Percentiles rank a stretch among this genome's conserved stretches.
Evolutionary conservation across 164 flowering plant species (phyloP).

Genomic region (Piper longum): DNA sequence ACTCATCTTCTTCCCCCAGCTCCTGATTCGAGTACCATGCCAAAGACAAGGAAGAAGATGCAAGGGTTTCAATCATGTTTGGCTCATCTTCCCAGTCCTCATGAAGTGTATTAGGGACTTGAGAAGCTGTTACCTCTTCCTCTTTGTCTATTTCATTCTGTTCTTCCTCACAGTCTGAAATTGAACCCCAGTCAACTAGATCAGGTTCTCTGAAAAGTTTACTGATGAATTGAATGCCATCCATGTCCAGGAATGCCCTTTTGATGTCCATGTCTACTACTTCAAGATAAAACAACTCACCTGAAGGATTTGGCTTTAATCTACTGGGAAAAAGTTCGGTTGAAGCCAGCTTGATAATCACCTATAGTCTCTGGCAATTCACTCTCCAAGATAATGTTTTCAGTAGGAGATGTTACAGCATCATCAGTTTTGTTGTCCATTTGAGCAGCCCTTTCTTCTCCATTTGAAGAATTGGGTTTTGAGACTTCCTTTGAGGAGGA

Average conservation of each 20-base stretch:
- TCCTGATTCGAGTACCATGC: not conserved
- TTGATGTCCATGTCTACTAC: too few species aligned
- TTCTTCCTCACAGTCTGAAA: not conserved
- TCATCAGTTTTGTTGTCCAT: not conserved
- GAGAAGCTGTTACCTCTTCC: not conserved
- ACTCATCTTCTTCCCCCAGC: not conserved
- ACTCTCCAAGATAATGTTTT: not conserved
- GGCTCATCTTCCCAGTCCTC: conserved; percentile 2
- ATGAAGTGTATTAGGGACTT: conserved; percentile 1
- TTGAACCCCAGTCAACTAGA: too few species aligned
- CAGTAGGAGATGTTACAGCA: not conserved
- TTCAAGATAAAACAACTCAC: too few species aligned
- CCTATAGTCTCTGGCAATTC: not conserved
- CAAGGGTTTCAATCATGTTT: not conserved
- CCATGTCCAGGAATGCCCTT: too few species aligned
- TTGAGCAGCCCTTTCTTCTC: not conserved
- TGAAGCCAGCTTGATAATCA: conserved; percentile 1
- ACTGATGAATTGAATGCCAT: too few species aligned
- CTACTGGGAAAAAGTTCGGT: conserved; percentile 4
- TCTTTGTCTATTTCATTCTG: not conserved
- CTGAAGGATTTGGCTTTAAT: conserved; percentile 4
- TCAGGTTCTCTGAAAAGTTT: too few species aligned
- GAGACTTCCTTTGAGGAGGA: too few species aligned
- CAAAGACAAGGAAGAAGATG: not conserved
- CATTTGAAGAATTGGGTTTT: not conserved